Percentiles rank a stretch among this genome's conserved stretches.
Evolutionary conservation across 2,329 filamentous ascomycete genomes (phyloP).

Genomic region (Metarhizium guizhouense): DNA sequence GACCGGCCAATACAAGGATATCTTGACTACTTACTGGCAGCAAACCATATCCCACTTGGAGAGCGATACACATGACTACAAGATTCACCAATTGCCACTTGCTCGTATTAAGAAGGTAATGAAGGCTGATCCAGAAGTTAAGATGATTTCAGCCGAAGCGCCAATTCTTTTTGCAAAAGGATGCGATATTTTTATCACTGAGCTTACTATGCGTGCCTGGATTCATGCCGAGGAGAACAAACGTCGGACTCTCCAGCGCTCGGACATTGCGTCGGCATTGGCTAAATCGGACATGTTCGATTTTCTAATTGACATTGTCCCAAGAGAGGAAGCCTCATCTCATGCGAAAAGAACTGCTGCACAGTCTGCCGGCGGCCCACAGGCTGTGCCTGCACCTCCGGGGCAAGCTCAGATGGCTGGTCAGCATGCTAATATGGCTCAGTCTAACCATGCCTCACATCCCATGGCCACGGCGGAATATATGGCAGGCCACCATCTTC

Average conservation of each 20-base stretch:
- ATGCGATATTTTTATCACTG: slow-evolving; percentile 98
- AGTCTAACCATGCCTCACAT: slow-evolving; percentile 48
- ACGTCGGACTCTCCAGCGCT: slow-evolving; percentile 85
- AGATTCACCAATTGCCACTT: slow-evolving; percentile 89
- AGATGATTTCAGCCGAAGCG: slow-evolving; percentile 98
- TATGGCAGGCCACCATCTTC: slow-evolving; percentile 54
- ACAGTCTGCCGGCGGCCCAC: slow-evolving; percentile 33
- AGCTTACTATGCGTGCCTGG: slow-evolving; percentile 98
- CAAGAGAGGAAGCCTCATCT: slow-evolving; percentile 81
- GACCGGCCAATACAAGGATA: slow-evolving; percentile 87
- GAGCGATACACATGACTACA: slow-evolving; percentile 94
- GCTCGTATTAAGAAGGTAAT: slow-evolving; percentile 99
- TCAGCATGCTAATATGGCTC: slow-evolving; percentile 39
- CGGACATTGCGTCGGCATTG: slow-evolving; percentile 90
- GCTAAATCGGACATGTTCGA: slow-evolving; percentile 99
- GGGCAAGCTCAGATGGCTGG: slow-evolving; percentile 43
- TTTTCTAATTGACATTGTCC: slow-evolving; percentile 97
- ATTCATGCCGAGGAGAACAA: slow-evolving; percentile 99
- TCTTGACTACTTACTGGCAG: slow-evolving; percentile 98
- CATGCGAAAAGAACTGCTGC: slow-evolving; percentile 68
- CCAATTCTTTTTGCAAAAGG: slow-evolving; percentile 97
- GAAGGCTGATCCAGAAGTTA: slow-evolving; percentile 98
- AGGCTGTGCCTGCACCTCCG: slow-evolving; percentile 38
- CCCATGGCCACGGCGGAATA: slow-evolving; percentile 54
- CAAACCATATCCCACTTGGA: slow-evolving; percentile 95